Base-by-base conservation (phyloP, 352 stramenopile genomes). In the Pythium graminicola region DNA sequence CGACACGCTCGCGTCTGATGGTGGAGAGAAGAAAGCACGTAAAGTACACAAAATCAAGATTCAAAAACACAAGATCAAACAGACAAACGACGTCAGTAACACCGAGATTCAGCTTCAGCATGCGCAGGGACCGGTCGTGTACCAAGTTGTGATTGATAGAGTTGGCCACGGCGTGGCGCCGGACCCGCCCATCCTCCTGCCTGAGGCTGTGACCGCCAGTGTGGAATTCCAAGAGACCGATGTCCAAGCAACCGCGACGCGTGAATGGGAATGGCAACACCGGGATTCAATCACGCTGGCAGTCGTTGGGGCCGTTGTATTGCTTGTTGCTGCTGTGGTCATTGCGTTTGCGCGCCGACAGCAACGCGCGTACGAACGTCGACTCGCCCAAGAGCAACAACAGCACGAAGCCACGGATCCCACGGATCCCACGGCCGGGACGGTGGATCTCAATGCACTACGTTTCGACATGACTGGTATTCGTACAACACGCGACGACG, bases 81-180 rank as follows among this genome's bases (percentile, higher is more conserved):
- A 35, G 13, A 13, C 45, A 11, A 26, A 23, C 29, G 31, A 42
- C 13, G 44, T 23, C 7, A 20, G 14, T 3, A 35, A 40, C 11
- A 29, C 7, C 28, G 1, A 19, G 19, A 50, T 57, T 28, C 28
- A 14, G 40, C 7, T 19, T 22, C 9, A 36, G 13, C 19, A 3
- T 27, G 40, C 14, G 13, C 8, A 28, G 20, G 29, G 27, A 5
- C 39, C 38, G 27, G 28, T 47, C 16, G 40, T 17, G 22, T 43
- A 29, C 31, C 50, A 62, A 41, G 48, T 57, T 28, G 56, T 64
- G 42, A 50, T 64, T 17, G 56, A 64, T 44, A 38, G 46, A 13
- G 43, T 64, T 5, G 56, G 56, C 56, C 56, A 58, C 23, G 56
- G 56, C 20, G 43, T 64, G n/a, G 49, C 56, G 42, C 44, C 56